These are phyloP conservation scores for Ailanthus altissimus DNA, from an alignment of 345 rosid genomes.

Conservation along the genomic window DNA sequence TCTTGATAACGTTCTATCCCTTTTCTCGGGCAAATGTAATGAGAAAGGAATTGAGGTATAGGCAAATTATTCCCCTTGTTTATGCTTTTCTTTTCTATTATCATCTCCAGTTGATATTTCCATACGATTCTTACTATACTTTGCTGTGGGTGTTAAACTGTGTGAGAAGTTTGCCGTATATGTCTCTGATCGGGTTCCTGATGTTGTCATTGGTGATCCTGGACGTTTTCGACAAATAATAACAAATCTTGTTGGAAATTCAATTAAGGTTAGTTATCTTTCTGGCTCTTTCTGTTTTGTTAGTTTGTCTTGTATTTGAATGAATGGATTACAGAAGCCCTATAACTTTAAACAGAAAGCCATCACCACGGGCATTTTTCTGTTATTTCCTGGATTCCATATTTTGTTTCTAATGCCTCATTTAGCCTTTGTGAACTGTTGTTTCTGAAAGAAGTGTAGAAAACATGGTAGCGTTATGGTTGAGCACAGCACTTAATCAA, in stretches of 20 bases:
- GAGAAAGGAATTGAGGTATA: slow-evolving; percentile 85
- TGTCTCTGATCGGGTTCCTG: slow-evolving; percentile 80
- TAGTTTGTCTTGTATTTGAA: slow-evolving; percentile 10
- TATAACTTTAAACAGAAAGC: neutral
- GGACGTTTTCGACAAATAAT: slow-evolving; percentile 85
- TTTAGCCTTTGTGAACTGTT: neutral
- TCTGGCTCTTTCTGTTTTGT: slow-evolving; percentile 3
- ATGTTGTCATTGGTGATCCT: slow-evolving; percentile 83
- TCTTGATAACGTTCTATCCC: slow-evolving; percentile 79
- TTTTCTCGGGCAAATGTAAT: slow-evolving; percentile 64
- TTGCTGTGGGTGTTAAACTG: slow-evolving; percentile 28
- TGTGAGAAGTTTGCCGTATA: slow-evolving; percentile 72
- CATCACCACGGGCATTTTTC: neutral
- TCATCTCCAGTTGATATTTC: slow-evolving; percentile 11
- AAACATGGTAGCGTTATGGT: neutral
- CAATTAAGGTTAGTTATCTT: slow-evolving; percentile 67
- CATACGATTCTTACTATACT: slow-evolving; percentile 15
- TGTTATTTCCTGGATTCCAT: neutral
- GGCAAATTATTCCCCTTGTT: neutral
- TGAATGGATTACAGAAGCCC: neutral
- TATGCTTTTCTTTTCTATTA: slow-evolving; percentile 2
- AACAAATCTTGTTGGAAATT: slow-evolving; percentile 93
- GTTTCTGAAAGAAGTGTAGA: neutral
- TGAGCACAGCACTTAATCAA: neutral
- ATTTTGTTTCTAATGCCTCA: neutral